Evolutionary conservation across 78 protist genomes (phyloP), one percentile per base, ranked within the genome.

Genomic region (Capsaspora owczarzaki): DNA sequence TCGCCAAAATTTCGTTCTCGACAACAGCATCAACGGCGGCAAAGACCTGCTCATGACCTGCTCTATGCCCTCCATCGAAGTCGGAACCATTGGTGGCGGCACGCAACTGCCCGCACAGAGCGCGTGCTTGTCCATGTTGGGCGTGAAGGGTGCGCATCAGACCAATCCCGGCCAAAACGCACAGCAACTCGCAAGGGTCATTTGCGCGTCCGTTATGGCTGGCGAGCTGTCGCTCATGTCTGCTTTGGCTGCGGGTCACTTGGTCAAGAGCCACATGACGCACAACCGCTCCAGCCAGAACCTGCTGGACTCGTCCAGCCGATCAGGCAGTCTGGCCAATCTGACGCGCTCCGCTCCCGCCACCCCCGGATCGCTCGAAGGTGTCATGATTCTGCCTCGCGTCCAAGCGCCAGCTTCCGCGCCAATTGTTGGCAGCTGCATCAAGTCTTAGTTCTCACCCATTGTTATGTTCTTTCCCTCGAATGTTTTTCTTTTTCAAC

Each of bases 71-170:
- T 89, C 94, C 5, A 46, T 97, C 12, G 98, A 96, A 69, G 96
- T 97, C 27, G 99, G 99, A 43, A 93, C 96, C 12, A 92, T 97
- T 46, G 99, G 99, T 43, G 99, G 99, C 35, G 99, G 99, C 27
- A 97, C 99, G 0, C 19, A 27, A 1, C 88, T 96, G 19, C 86
- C 89, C 1, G 92, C 95, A 6, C 99, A 96, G 84, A 3, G 68
- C 19, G 82, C 90, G 0, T 78, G 87, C 42, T 82, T 94, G 3
- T 85, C 83, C 47, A 61, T 96, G 71, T 69, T 95, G 31, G 95
- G 94, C 41, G 82, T 89, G 25, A 63, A 43, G 33, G 97, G 97
- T 33, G 61, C 37, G 6, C 19, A 60, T 35, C 78, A 10, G 29
- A 75, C 47, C 1, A 23, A 8, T 0, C 83, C 89, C 16, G 93